Evolutionary conservation across 2,329 filamentous ascomycete genomes (phyloP), one percentile per base, ranked within the genome.

Genomic region (Moelleriella libera): DNA sequence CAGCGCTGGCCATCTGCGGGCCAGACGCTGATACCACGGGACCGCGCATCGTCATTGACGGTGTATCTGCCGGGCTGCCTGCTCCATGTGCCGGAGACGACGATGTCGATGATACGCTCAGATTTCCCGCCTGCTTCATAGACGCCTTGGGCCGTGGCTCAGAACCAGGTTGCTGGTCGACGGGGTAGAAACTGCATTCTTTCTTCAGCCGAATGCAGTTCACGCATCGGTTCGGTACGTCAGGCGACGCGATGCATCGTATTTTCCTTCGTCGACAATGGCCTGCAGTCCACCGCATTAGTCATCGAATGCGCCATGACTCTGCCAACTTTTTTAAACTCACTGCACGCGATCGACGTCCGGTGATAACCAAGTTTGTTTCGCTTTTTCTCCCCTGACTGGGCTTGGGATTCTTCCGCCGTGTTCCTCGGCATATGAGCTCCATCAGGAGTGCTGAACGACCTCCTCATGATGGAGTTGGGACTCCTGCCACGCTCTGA

Each of bases 291-390:
- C 31, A 2, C n/a, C 34, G 21, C 21, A 29, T 50, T 32, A 48
- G 47, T 48, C 30, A 11, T 41, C 11, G 11, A 31, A 41, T 9
- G 21, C 4, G 11, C n/a, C 9, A 12, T 37, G 7, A 7, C 34
- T 37, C 7, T 7, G 34, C 12, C 7, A 7, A 37, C 34, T 12
- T 12, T 37, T 12, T 12, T 49, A 14, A 39, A 80, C 89, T 78
- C 76, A 97, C 90, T 85, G 70, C 90, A 97, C 56, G 90, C 92
- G 57, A 96, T 87, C 43, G 89, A 94, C 37, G 88, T 95, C 59
- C 90, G 80, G 68, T 96, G 90, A 62, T 97, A 97, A 40, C 90
- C 90, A 51, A 97, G 74, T 67, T 94, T 96, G 65, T 95, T 96
- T 60, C 89, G 80, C 51, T 69, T 74, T 63, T 74, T 78, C 50